A percentile compares a stretch with the other conserved stretches of the same genome.
Conservation (phyloP, 805 yeast genomes). For the Ogataea angusta region DNA sequence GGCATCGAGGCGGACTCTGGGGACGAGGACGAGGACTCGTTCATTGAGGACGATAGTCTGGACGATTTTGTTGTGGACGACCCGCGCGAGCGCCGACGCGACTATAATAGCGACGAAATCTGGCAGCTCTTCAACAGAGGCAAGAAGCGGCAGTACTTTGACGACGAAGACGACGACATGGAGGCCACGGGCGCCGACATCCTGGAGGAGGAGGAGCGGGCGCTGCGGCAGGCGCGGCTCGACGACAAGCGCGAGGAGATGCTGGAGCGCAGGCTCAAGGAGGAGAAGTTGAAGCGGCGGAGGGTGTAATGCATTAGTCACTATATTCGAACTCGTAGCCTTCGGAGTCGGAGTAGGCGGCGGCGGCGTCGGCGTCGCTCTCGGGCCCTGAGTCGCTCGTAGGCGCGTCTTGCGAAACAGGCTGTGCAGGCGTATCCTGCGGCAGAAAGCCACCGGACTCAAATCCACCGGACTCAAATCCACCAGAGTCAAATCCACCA, state of each 20-base stretch:
- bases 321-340: constrained; percentile 48
- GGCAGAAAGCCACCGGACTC: no score
- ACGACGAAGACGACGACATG: constrained; percentile 70
- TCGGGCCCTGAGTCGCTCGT: no score
- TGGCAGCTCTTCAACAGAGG: constrained; percentile 83
- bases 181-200: constrained; percentile 93
- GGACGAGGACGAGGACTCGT: constrained; percentile 36
- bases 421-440: no score
- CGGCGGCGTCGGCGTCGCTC: not conserved
- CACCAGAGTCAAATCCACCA: no score
- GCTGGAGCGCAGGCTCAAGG: constrained; percentile 48
- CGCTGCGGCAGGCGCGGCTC: constrained; percentile 61
- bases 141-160: constrained; percentile 43
- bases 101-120: constrained; percentile 77
- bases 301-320: constrained; percentile 21
- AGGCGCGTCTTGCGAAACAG: no score
- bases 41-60: constrained; percentile 51
- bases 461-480: no score
- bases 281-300: constrained; percentile 42
- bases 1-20: constrained; percentile 31
- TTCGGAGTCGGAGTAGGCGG: constrained; percentile 17
- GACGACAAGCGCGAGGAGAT: constrained; percentile 77
- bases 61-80: constrained; percentile 61
- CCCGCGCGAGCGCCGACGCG: constrained; percentile 4
- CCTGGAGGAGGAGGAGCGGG: constrained; percentile 72